Evolutionary conservation across 148 eudicot genomes (phyloP), one percentile per base, ranked within the genome.

Genomic region (Pharnaceum exiguum): DNA sequence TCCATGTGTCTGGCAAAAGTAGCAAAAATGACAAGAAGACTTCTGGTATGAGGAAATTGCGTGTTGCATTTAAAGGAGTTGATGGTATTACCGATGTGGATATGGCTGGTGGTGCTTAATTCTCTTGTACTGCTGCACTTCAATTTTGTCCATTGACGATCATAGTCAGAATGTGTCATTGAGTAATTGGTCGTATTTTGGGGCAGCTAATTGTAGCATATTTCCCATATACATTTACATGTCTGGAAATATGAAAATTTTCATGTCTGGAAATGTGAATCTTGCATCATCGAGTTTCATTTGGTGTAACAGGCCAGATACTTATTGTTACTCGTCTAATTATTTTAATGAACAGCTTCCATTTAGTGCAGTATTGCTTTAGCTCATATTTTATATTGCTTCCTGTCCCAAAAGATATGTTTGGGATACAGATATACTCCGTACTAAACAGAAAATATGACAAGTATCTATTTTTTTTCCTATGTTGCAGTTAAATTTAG

Each of bases 41-140:
- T 19, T 78, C 89, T 1, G 75, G 79, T 38, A 53, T 69, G 32
- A 82, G 85, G 63, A 94, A 94, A 65, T 62, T 94, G 19, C 79
- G 91, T 3, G 68, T 94, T 61, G 77, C 73, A 43, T 94, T 89
- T 78, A 89, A 75, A 63, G 95, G 89, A 42, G 66, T 85, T 18
- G 81, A 78, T 59, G 82, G 82, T 46, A 67, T 78, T 39, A 57
- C 79, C 5, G 96, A 94, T 50, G 75, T 84, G 81, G 96, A 89
- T 60, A 84, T 78, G 25, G 95, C 95, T 62, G 85, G 83, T n/a
- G 89, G 82, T 19, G 91, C 86, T 26, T 85, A 71, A 68, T 53
- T 30, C 3, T 10, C 24, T 11, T 35, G 4, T 28, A 7, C 38
- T 35, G 38, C 19, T 11, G 16, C 21, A 40, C 26, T 28, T 8